phyloP scores from a whole-genome alignment of 202 grass and related monocot genomes.

The Brachypodium distachyon region DNA sequence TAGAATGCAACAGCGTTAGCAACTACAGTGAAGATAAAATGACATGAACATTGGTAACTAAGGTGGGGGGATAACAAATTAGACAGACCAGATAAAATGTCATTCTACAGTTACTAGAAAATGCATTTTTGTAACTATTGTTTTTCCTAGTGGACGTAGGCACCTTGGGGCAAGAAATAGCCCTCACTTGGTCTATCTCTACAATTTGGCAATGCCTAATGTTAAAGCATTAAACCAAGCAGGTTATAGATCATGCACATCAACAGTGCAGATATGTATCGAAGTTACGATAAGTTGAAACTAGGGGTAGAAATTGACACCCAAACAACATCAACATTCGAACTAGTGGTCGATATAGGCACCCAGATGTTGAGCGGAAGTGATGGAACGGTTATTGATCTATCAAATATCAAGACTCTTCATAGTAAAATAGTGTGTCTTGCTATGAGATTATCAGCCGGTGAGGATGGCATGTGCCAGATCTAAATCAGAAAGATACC shows the following conservation, averaged over 20 bases:
- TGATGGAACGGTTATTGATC: neutral
- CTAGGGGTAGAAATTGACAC: neutral
- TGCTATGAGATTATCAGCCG: neutral
- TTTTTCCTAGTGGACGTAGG: neutral
- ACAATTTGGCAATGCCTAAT: neutral
- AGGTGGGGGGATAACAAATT: neutral
- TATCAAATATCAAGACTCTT: neutral
- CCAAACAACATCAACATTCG: neutral
- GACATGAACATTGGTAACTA: neutral
- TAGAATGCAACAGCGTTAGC: neutral
- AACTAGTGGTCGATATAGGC: neutral
- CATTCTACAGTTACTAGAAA: neutral
- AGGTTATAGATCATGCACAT: neutral
- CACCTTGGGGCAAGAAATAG: neutral
- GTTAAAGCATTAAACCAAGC: neutral
- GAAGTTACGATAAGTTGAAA: neutral
- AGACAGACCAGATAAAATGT: neutral
- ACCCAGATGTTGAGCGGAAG: neutral
- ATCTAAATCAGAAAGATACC: neutral
- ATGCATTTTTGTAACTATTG: neutral
- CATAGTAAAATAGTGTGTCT: neutral
- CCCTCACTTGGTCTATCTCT: neutral
- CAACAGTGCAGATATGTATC: neutral
- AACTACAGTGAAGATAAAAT: neutral
- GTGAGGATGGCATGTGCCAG: neutral